Conservation (phyloP, 768 basidiomycete species). For the Tulasnella sp. region DNA sequence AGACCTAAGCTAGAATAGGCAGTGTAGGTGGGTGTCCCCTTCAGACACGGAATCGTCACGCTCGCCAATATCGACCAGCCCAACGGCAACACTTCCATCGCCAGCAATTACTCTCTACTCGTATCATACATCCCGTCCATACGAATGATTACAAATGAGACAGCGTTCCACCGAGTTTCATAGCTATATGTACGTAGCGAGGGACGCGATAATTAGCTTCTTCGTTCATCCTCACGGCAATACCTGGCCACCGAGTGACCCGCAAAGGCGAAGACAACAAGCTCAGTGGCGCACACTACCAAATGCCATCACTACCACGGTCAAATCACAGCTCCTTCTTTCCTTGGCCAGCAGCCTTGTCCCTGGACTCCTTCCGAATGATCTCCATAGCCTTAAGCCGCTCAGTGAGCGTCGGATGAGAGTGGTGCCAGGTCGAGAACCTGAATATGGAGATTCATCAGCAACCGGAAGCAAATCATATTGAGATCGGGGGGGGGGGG, state of each 20-base stretch:
- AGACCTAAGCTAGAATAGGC: too few relatives aligned
- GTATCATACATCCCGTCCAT: not conserved
- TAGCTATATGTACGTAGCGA: not conserved
- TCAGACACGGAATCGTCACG: not conserved
- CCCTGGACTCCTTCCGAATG: not conserved
- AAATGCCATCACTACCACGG: too few relatives aligned
- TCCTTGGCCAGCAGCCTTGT: not conserved
- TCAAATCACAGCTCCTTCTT: slow-evolving; percentile 23
- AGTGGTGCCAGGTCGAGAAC: slow-evolving; percentile 94
- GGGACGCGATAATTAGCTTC: not conserved
- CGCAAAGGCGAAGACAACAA: not conserved
- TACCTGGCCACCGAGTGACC: not conserved
- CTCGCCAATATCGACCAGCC: not conserved
- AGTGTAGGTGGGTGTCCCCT: too few relatives aligned
- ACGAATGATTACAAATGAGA: not conserved
- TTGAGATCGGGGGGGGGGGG: not conserved
- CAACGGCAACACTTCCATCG: not conserved
- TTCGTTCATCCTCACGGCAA: not conserved
- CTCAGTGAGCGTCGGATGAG: slow-evolving; percentile 91
- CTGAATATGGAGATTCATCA: slow-evolving; percentile 40
- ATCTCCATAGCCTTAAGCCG: slow-evolving; percentile 73
- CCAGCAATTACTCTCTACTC: not conserved
- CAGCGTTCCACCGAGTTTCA: not conserved
- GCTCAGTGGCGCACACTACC: not conserved
- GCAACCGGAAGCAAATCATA: slow-evolving; percentile 4